These are phyloP conservation scores for Ophiocordyceps unilateralis DNA, from an alignment of 2,329 filamentous ascomycete genomes.

Conservation along the genomic window DNA sequence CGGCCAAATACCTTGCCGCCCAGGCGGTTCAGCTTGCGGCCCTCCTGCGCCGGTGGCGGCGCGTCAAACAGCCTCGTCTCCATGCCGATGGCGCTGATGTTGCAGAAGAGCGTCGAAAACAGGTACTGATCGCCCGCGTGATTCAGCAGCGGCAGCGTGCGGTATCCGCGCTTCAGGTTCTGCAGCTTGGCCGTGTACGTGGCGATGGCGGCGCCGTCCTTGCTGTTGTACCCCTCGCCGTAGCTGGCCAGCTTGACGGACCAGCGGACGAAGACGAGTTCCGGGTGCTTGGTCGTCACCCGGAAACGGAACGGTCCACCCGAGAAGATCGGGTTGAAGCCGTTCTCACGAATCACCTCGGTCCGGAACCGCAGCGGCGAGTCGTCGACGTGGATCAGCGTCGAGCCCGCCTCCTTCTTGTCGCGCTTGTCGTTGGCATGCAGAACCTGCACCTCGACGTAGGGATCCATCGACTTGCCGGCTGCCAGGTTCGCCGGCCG, in stretches of 20 bases:
- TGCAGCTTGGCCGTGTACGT: conserved; percentile 86
- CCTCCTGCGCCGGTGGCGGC: conserved; percentile 20
- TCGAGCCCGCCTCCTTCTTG: conserved; percentile 58
- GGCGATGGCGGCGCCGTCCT: conserved; percentile 49
- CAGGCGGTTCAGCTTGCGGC: conserved; percentile 37
- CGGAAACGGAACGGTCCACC: conserved; percentile 63
- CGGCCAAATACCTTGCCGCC: conserved; percentile 41
- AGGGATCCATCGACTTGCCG: conserved; percentile 69
- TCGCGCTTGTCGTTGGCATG: conserved; percentile 87
- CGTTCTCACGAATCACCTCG: conserved; percentile 67
- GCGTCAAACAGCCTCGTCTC: conserved; percentile 39
- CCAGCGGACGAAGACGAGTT: conserved; percentile 85
- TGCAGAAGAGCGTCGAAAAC: conserved; percentile 88
- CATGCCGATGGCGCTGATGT: conserved; percentile 49
- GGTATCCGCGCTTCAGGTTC: conserved; percentile 81
- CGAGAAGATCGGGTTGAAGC: conserved; percentile 74
- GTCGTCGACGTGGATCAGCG: conserved; percentile 23
- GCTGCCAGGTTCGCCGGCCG: conserved; percentile 56
- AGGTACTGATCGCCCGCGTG: conserved; percentile 80
- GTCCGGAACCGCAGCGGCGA: conserved; percentile 65
- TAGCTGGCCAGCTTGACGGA: conserved; percentile 77
- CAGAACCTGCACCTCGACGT: conserved; percentile 88
- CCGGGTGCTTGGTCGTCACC: conserved; percentile 84
- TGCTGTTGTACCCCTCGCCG: conserved; percentile 45
- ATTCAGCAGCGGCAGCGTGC: conserved; percentile 79